phyloP scores from a whole-genome alignment of 2,329 filamentous ascomycete genomes.

The Cladobotryum mycophilum region DNA sequence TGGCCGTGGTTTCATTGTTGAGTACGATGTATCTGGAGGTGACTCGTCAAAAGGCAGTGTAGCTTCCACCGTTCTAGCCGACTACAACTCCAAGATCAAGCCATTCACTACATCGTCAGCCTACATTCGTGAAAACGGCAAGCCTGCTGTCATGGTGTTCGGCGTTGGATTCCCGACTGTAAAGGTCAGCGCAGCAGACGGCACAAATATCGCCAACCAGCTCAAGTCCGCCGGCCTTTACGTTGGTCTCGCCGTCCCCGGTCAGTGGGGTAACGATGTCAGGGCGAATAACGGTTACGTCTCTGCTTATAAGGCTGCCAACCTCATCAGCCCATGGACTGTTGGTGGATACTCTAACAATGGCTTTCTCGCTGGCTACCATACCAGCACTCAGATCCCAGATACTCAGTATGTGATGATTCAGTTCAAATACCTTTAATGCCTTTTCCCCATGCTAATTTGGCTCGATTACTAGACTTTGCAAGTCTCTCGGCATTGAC shows the following conservation, averaged over 20 bases:
- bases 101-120: constrained; percentile 3
- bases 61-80: not conserved
- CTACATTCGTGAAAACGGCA: constrained; percentile 8
- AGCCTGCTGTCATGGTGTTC: constrained; percentile 7
- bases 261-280: constrained; percentile 6
- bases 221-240: constrained; percentile 4
- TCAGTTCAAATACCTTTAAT: not conserved
- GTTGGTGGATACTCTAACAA: constrained; percentile 4
- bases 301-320: constrained; percentile 3
- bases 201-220: constrained; percentile 1
- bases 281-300: constrained; percentile 3
- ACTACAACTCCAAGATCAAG: constrained; percentile 9
- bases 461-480: not conserved
- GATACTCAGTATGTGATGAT: not conserved
- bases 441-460: not conserved
- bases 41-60: constrained; percentile 5
- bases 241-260: constrained; percentile 5
- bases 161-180: constrained; percentile 5
- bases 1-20: constrained; percentile 8
- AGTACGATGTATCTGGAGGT: constrained; percentile 7
- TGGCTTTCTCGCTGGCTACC: constrained; percentile 3
- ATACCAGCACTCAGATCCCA: constrained; percentile 1
- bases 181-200: constrained; percentile 1
- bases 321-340: constrained; percentile 11
- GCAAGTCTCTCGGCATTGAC: constrained; percentile 6